phyloP scores from a whole-genome alignment of 1,284 basidiomycete species.

The Ceratobasidium sp. region DNA sequence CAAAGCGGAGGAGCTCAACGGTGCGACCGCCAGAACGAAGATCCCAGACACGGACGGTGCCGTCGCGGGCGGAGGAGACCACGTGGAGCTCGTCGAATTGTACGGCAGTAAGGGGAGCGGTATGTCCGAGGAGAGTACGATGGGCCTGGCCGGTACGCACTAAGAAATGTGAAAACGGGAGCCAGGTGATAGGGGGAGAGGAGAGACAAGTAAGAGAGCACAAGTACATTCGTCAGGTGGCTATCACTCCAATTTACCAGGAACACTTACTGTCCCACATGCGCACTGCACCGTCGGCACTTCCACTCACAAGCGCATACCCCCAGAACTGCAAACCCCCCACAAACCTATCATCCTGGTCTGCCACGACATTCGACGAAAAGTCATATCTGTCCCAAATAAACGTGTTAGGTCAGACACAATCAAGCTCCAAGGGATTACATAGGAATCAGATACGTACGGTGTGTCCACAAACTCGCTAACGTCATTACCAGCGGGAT shows the following conservation, averaged over 20 bases:
- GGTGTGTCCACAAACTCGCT: slow-evolving; percentile 23
- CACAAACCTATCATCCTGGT: slow-evolving; percentile 91
- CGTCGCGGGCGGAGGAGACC: slow-evolving; percentile 57
- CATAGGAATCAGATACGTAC: neutral
- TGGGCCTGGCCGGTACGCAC: slow-evolving; percentile 99
- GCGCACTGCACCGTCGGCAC: slow-evolving; percentile 94
- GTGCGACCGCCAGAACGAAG: slow-evolving; percentile 86
- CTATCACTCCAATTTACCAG: neutral
- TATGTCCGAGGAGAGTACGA: slow-evolving; percentile 93
- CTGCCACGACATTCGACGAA: slow-evolving; percentile 74
- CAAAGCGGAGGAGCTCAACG: slow-evolving; percentile 91
- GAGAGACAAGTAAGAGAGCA: neutral
- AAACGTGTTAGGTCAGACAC: slow-evolving; percentile 52
- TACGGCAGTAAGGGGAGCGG: slow-evolving; percentile 91
- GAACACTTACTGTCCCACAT: slow-evolving; percentile 96
- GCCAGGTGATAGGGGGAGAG: neutral
- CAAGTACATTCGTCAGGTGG: neutral
- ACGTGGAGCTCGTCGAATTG: slow-evolving; percentile 98
- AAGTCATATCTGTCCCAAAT: slow-evolving; percentile 60
- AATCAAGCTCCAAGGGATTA: slow-evolving; percentile 60
- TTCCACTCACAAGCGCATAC: slow-evolving; percentile 96
- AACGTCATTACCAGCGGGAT: slow-evolving; percentile 67
- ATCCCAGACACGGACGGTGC: slow-evolving; percentile 75
- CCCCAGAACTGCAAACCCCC: slow-evolving; percentile 99
- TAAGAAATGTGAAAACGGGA: slow-evolving; percentile 55